Conservation (phyloP, 176 grass and related monocot species). For the Bromus sterilis region DNA sequence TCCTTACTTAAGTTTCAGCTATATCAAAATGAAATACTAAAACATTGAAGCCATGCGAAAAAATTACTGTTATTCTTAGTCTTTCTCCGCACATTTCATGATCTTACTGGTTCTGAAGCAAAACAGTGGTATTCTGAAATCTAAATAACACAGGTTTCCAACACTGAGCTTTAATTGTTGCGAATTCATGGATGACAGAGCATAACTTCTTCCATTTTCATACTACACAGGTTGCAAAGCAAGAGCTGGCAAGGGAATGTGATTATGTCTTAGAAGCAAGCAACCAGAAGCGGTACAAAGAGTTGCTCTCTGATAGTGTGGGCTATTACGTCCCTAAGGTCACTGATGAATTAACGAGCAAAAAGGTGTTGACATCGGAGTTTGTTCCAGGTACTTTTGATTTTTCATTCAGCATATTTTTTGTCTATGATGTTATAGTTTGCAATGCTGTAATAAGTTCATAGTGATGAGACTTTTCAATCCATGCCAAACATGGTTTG, state of each 20-base stretch:
- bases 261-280: conserved; percentile 90
- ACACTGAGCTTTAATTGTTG: not conserved
- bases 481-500: not conserved
- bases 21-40: not conserved
- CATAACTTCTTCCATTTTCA: not conserved
- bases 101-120: not conserved
- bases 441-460: not conserved
- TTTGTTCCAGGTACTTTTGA: conserved; percentile 69
- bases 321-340: conserved; percentile 76
- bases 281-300: conserved; percentile 83
- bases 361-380: conserved; percentile 79
- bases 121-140: not conserved
- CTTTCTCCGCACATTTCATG: not conserved
- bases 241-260: conserved; percentile 86
- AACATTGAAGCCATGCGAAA: not conserved
- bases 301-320: conserved; percentile 55
- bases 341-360: conserved; percentile 70
- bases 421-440: not conserved
- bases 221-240: conserved; percentile 79
- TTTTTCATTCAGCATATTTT: not conserved
- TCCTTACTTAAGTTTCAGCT: not conserved
- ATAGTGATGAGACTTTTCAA: not conserved
- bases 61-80: not conserved
- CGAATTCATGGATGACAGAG: not conserved
- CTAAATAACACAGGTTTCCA: not conserved